A percentile compares a stretch with the other conserved stretches of the same genome.
phyloP scores from a whole-genome alignment of 2,329 filamentous ascomycete genomes.

The Cordyceps pruinosa region DNA sequence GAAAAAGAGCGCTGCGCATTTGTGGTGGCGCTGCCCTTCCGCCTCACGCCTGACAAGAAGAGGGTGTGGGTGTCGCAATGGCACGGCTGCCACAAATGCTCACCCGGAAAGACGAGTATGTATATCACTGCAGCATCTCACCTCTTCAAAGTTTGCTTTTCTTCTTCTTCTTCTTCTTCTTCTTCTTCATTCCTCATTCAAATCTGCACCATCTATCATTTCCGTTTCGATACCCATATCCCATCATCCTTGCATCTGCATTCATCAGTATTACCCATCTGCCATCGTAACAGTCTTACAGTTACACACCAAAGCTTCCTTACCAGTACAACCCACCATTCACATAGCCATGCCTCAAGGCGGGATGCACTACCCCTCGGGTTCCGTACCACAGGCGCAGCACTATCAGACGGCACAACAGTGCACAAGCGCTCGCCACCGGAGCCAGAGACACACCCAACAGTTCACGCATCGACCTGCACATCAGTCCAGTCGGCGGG shows the following conservation, averaged over 20 bases:
- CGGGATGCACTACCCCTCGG: background rate
- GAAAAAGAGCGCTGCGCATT: background rate
- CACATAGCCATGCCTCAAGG: background rate
- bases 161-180: too few relatives aligned
- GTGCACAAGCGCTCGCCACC: background rate
- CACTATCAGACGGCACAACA: background rate
- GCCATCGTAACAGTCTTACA: background rate
- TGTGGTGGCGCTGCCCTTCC: background rate
- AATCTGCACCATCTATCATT: background rate
- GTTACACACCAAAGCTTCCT: background rate
- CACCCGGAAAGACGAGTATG: background rate
- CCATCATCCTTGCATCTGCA: background rate
- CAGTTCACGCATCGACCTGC: too few relatives aligned
- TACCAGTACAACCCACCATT: background rate
- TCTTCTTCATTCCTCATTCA: background rate
- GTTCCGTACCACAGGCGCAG: background rate
- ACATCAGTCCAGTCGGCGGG: background rate
- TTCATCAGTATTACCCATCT: background rate
- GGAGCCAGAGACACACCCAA: background rate
- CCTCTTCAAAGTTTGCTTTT: background rate
- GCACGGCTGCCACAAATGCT: background rate
- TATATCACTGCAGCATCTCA: background rate
- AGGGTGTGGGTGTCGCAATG: too few relatives aligned
- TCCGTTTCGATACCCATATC: background rate
- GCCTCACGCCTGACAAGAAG: background rate